Base-by-base conservation (phyloP, 2,329 filamentous ascomycete species). In the Eutypa lata region DNA sequence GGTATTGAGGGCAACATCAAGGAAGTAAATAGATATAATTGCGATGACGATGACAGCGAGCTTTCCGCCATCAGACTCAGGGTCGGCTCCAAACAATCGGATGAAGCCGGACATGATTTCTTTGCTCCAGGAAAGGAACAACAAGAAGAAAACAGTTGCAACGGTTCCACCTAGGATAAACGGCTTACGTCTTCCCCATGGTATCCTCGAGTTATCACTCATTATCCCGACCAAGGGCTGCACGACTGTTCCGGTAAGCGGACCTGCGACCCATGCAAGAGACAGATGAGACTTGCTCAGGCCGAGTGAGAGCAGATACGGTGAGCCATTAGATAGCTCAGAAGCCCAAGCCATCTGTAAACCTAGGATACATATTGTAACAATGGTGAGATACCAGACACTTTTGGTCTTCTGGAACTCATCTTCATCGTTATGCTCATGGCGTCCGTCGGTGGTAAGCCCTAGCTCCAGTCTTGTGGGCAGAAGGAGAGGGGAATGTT, bases 311-410 rank as follows among this genome's bases (percentile, higher is more conserved):
- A 93, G 75, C 40, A 94, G 75, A 65, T 89, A 94, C 6, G 90
- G 89, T 50, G 93, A 96, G 62, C 92, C 92, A 75, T 96, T 93
- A 50, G 91, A 96, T 42, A 96, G 79, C 71, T 97, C 93, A 42
- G 96, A 91, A 1, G 92, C 92, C 93, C 93, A 97, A 26, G 93
- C 91, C 61, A 97, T 89, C 73, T 97, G 93, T 57, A 97, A 76
- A 22, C 90, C 93, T 55, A 90, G 90, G 61, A 96, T 89, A 66
- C 89, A 86, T 56, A 97, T 78, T 7, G 93, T 96, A 70, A 97
- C 75, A 57, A 96, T 76, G 60, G 95, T 82, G 63, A 97, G 77
- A 71, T 96, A 96, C 85, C 87, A 91, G 45, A 86, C 76, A 70
- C 89, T 92, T 78, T 92, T 96, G 22, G 88, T 87, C 55, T 82